These are phyloP conservation scores for Paramyrothecium sp. DNA, from an alignment of 2,329 filamentous ascomycete species.

Conservation along the genomic window DNA sequence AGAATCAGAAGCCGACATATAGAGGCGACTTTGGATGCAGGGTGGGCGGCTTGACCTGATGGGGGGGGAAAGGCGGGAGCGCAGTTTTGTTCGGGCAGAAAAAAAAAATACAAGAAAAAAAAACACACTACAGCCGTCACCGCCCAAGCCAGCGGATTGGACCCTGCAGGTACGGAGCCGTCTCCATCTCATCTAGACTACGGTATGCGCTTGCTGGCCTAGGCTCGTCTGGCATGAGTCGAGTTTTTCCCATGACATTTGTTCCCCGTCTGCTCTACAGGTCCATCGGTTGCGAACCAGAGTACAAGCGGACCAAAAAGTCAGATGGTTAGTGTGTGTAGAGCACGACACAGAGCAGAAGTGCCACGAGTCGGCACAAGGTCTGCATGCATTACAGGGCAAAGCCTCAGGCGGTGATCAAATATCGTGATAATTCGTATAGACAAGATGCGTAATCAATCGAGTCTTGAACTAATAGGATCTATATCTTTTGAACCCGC, in stretches of 20 bases:
- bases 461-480: no score
- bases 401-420: no score
- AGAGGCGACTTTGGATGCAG: neutral
- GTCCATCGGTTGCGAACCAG: no score
- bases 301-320: no score
- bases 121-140: conserved; percentile 16
- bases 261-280: neutral
- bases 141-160: conserved; percentile 17
- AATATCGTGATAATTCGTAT: no score
- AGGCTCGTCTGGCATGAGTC: neutral
- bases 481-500: no score
- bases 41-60: conserved; percentile 1
- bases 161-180: conserved; percentile 1
- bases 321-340: no score
- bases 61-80: neutral
- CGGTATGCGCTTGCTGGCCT: neutral
- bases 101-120: conserved; percentile 14
- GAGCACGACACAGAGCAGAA: no score
- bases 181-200: neutral
- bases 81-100: conserved; percentile 26
- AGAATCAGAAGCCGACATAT: neutral
- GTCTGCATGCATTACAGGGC: no score
- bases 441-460: no score
- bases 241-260: neutral
- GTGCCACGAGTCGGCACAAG: no score